Base-by-base conservation (phyloP, 2,329 filamentous ascomycete species). In the Blastomyces parvus region DNA sequence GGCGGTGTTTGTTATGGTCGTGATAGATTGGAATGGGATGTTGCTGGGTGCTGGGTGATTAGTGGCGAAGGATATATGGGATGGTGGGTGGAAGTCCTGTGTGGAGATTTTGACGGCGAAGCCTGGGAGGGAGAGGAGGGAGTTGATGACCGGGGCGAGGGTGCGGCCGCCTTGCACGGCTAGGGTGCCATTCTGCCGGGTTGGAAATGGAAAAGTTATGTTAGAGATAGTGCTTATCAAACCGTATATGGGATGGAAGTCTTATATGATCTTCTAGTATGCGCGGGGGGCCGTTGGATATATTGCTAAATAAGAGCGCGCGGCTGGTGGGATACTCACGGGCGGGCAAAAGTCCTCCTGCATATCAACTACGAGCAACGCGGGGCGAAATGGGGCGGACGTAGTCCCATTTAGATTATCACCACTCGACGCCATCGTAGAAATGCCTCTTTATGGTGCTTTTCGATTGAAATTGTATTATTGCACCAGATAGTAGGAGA, bases 301-400 rank as follows among this genome's bases (percentile, higher is more conserved):
- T 7, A 13, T 6, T 19, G 5, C 33, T 36, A 59, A 13, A 58
- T 22, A 19, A 48, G 6, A 38, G 27, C 57, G 13, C 7, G 30
- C 30, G 36, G 57, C 27, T 44, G 19, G 40, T 14, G 57, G 25
- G 42, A 59, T 58, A 78, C 87, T 78, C 78, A 94, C 91, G 14
- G 92, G 91, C 64, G 90, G 89, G 75, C 91, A 96, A 75, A 97
- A 97, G 79, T 97, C 93, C 75, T 97, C 88, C 77, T 97, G 94
- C 72, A 96, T 82, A 76, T 97, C 92, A 61, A 96, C 88, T 13
- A 96, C 83, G 58, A 96, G 76, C 46, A 88, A 75, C n/a, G 85
- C 85, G 55, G 85, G 81, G 50, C 73, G 76, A 70, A 80, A 81
- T 38, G 66, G 27, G 42, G 57, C 27, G 17, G 56, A 14, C 2